These are phyloP conservation scores for Tinospora cordifolia DNA, from an alignment of 164 flowering plant genomes.

Conservation along the genomic window DNA sequence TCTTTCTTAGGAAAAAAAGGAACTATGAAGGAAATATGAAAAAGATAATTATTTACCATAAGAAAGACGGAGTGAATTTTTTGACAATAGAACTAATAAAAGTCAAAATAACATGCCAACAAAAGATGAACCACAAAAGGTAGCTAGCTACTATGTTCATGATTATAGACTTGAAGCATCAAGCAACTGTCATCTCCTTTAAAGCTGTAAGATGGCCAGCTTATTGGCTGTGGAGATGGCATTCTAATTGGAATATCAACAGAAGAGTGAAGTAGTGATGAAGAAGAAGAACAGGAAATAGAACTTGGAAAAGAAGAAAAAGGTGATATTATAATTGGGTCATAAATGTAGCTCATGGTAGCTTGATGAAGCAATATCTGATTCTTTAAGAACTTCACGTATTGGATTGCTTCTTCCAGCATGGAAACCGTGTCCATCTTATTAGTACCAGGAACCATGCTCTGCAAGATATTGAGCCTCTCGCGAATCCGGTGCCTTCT, in stretches of 20 bases:
- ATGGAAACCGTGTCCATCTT: conserved; percentile 84
- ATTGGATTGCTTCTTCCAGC: conserved; percentile 75
- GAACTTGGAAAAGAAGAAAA: not conserved
- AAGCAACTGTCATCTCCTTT: not conserved
- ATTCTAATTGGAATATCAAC: not conserved
- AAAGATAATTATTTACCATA: no score
- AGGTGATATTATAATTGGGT: not conserved
- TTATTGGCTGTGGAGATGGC: not conserved
- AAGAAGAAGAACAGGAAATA: not conserved
- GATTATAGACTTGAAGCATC: not conserved
- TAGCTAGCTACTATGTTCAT: no score
- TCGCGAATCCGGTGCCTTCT: conserved; percentile 77
- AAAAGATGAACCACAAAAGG: no score
- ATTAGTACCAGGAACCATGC: conserved; percentile 71
- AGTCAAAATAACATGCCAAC: no score
- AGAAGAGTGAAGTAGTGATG: not conserved
- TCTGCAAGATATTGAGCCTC: conserved; percentile 63
- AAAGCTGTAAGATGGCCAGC: conserved; percentile 1
- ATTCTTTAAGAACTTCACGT: conserved; percentile 70
- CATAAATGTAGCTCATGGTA: conserved; percentile 23
- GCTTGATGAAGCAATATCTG: conserved; percentile 70
- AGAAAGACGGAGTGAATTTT: no score
- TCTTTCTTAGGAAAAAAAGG: no score
- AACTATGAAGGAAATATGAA: no score
- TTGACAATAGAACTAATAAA: no score